Conservation (phyloP, 495 filamentous ascomycete genomes). For the Sordaria brevicollis region DNA sequence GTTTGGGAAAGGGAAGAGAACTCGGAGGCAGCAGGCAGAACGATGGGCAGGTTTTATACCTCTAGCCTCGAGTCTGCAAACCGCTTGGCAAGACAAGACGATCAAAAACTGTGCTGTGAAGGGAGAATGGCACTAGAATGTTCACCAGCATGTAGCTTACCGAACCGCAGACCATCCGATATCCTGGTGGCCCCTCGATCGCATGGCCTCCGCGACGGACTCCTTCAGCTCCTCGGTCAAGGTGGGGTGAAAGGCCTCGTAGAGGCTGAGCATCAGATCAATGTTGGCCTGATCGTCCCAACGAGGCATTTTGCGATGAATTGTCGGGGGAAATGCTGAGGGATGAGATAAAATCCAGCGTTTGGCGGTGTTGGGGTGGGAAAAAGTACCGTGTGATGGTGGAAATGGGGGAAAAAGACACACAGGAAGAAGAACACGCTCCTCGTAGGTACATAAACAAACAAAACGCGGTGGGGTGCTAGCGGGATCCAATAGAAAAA, state of each 20-base stretch:
- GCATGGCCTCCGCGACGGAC: neutral
- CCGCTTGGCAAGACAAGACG: neutral
- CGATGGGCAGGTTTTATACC: neutral
- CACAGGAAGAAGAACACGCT: neutral
- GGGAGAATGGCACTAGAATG: neutral
- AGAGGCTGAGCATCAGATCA: conserved; percentile 2
- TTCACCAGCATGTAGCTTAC: conserved; percentile 4
- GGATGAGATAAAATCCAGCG: neutral
- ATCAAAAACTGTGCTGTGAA: neutral
- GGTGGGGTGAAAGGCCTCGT: neutral
- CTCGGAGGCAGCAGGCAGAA: neutral
- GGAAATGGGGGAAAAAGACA: neutral
- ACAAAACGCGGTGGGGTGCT: neutral
- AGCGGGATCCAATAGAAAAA: neutral
- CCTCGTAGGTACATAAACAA: neutral
- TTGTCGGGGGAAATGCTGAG: neutral
- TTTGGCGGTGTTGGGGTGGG: neutral
- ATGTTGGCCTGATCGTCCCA: conserved; percentile 10
- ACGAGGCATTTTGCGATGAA: neutral
- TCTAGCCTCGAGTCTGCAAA: neutral
- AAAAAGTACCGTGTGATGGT: neutral
- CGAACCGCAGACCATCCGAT: conserved; percentile 9
- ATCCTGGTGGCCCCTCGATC: neutral
- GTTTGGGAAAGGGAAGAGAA: neutral
- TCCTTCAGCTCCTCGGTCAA: conserved; percentile 1